Evolutionary conservation across 2,329 filamentous ascomycete genomes (phyloP).

Genomic region (Fusarium fujikuroi): DNA sequence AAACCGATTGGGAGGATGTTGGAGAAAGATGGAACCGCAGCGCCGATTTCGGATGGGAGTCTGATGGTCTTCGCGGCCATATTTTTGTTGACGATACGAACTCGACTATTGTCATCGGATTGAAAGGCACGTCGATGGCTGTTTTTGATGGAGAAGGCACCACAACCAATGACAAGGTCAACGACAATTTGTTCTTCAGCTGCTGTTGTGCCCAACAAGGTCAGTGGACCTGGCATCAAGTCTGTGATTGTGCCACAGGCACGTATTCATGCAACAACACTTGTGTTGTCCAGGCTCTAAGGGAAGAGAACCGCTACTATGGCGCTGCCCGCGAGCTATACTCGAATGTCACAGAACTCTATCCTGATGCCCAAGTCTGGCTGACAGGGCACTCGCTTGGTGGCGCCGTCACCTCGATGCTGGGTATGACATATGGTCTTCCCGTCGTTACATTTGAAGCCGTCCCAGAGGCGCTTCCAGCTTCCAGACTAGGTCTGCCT

Average conservation of each 20-base stretch:
- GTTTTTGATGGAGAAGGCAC: constrained; percentile 98
- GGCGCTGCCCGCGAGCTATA: constrained; percentile 89
- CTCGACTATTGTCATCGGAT: constrained; percentile 86
- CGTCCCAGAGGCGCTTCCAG: constrained; percentile 89
- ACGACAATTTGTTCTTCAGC: constrained; percentile 97
- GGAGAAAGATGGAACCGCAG: constrained; percentile 84
- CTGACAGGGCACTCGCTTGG: constrained; percentile 92
- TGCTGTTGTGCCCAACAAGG: constrained; percentile 97
- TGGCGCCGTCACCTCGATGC: constrained; percentile 85
- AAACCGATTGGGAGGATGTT: constrained; percentile 86
- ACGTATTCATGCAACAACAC: constrained; percentile 94
- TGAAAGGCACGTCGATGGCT: constrained; percentile 91
- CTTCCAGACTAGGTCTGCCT: constrained; percentile 84
- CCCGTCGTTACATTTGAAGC: constrained; percentile 95
- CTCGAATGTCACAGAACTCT: constrained; percentile 89
- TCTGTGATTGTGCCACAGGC: constrained; percentile 90
- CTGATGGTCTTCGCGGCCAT: constrained; percentile 89
- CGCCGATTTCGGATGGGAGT: constrained; percentile 91
- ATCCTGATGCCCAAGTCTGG: constrained; percentile 88
- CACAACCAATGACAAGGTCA: constrained; percentile 96
- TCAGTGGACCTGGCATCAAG: constrained; percentile 88
- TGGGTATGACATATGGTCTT: constrained; percentile 90
- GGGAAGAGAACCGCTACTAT: constrained; percentile 90
- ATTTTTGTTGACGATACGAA: constrained; percentile 90
- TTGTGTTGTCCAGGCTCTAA: constrained; percentile 80